Base-by-base conservation (phyloP, 371 early-diverging fungal species). In the Catenaria anguillulae region DNA sequence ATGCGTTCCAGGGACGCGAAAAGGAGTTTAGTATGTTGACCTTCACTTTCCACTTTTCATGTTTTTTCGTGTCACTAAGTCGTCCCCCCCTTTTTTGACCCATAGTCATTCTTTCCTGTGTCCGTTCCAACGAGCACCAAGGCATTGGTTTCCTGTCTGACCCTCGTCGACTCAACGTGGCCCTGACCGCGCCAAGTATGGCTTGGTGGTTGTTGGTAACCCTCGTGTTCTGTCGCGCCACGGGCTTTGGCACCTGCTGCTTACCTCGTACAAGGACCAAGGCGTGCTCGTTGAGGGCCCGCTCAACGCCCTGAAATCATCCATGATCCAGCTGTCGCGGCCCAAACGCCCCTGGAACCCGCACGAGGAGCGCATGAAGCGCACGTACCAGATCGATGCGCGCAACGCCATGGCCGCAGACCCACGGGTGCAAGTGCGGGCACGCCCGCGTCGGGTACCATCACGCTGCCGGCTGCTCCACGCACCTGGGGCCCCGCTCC, bases 1-100 rank as follows among this genome's bases (percentile, higher is more conserved):
- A 99, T 70, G 97, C 97, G 10, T 99, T 99, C 85, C 99, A 99
- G 68, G 99, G 99, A 33, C 87, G 98, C 72, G 99, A 99, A 73
- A 98, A 97, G 74, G 99, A 98, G 70, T 97, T 93, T 69, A 98
- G 40, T 40, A 40, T 17, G 40, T 40, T n/a, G n/a, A n/a, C n/a
- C n/a, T n/a, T n/a, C n/a, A n/a, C 40, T 40, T 40, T 40, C 5
- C 40, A 5, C 40, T 40, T 40, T 40, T 40, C 17, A 17, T n/a
- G n/a, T n/a, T n/a, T n/a, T n/a, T n/a, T n/a, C n/a, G n/a, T n/a
- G n/a, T n/a, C n/a, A n/a, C n/a, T n/a, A n/a, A n/a, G n/a, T n/a
- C n/a, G n/a, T n/a, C n/a, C n/a, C n/a, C n/a, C n/a, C n/a, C n/a
- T 40, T 40, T 40, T 5, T 40, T 40, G 40, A 40, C 5, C 40